phyloP scores from a whole-genome alignment of 1,284 basidiomycete genomes.

The Ganoderma lucidum region DNA sequence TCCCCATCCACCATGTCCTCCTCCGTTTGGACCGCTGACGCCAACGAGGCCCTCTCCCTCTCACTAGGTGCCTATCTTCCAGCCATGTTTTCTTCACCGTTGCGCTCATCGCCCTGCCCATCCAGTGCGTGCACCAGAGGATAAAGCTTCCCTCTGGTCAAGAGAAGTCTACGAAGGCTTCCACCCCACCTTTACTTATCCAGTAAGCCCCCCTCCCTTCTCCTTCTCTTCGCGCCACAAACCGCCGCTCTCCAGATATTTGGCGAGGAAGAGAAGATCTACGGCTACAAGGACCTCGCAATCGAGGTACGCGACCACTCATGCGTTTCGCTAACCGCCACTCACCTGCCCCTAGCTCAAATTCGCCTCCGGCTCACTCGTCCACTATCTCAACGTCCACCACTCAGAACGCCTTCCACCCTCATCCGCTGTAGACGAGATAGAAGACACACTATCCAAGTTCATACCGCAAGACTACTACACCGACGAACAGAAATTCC shows the following conservation, averaged over 20 bases:
- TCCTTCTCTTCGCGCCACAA: not conserved
- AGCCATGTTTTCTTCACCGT: slow-evolving; percentile 7
- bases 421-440: slow-evolving; percentile 87
- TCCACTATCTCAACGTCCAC: slow-evolving; percentile 76
- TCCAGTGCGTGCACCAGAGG: slow-evolving; percentile 68
- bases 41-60: slow-evolving; percentile 80
- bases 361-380: slow-evolving; percentile 89
- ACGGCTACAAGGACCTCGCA: slow-evolving; percentile 87
- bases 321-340: slow-evolving; percentile 5
- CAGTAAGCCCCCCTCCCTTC: slow-evolving; percentile 54
- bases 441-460: slow-evolving; percentile 79
- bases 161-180: slow-evolving; percentile 72
- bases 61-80: slow-evolving; percentile 65
- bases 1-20: slow-evolving; percentile 31
- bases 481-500: slow-evolving; percentile 71
- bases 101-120: slow-evolving; percentile 21
- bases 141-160: slow-evolving; percentile 67
- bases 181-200: slow-evolving; percentile 89
- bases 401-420: slow-evolving; percentile 74
- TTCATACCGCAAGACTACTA: slow-evolving; percentile 84
- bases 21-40: slow-evolving; percentile 68
- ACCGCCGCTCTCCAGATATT: slow-evolving; percentile 67
- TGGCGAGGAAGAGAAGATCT: slow-evolving; percentile 96
- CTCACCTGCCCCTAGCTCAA: slow-evolving; percentile 60
- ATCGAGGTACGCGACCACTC: slow-evolving; percentile 74